Conservation (phyloP, 2,329 filamentous ascomycete genomes). For the Torrubiellomyces zombiae region DNA sequence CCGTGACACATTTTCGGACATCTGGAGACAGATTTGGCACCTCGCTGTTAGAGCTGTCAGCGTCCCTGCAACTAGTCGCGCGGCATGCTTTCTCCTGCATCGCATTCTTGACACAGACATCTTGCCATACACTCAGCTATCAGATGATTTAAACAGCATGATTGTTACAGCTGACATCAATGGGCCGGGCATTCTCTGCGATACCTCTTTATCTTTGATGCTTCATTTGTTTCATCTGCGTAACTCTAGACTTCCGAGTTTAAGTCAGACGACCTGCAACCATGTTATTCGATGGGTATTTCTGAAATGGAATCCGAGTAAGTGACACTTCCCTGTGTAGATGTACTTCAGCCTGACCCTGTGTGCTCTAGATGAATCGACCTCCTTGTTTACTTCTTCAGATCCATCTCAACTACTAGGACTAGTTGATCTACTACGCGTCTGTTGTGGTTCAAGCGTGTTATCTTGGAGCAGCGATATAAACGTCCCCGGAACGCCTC, state of each 20-base stretch:
- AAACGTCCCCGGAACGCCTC: conserved; percentile 26
- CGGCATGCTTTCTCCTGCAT: conserved; percentile 58
- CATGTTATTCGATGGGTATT: conserved; percentile 70
- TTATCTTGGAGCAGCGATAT: conserved; percentile 15
- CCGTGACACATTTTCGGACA: too few species aligned
- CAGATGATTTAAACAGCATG: conserved; percentile 55
- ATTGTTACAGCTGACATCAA: conserved; percentile 64
- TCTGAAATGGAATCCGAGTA: conserved; percentile 68
- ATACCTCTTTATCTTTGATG: conserved; percentile 64
- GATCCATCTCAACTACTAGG: conserved; percentile 46
- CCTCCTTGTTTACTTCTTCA: too few species aligned
- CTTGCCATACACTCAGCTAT: conserved; percentile 49
- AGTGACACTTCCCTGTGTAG: too few species aligned
- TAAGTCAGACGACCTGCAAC: conserved; percentile 49
- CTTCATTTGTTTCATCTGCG: conserved; percentile 47
- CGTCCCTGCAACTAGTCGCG: conserved; percentile 53
- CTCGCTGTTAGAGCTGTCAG: conserved; percentile 54
- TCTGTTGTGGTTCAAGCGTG: conserved; percentile 41
- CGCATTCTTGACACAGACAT: conserved; percentile 48
- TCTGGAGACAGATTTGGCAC: conserved; percentile 66
- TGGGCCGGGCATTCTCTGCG: conserved; percentile 63
- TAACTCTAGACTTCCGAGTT: conserved; percentile 50
- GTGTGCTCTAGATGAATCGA: conserved; percentile 39
- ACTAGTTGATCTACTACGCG: conserved; percentile 50
- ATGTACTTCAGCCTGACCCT: too few species aligned